phyloP scores from a whole-genome alignment of 2,329 filamentous ascomycete species.

The Nemania abortiva region DNA sequence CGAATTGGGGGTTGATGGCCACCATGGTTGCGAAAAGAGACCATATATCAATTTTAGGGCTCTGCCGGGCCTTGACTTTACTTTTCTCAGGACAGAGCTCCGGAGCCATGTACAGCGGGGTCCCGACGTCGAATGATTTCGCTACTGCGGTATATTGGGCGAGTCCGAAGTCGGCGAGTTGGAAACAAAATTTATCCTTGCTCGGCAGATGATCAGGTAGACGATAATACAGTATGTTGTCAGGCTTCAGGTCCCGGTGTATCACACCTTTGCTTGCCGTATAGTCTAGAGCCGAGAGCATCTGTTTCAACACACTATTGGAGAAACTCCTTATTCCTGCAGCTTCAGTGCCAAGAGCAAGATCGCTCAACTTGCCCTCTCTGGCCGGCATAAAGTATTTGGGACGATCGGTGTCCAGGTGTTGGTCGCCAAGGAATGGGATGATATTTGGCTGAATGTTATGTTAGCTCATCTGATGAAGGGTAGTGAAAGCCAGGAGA shows the following conservation, averaged over 20 bases:
- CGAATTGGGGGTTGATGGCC: neutral
- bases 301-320: neutral
- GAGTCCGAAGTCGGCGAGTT: neutral
- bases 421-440: neutral
- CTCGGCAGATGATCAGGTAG: neutral
- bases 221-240: neutral
- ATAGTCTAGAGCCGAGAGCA: neutral
- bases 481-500: neutral
- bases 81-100: neutral
- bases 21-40: neutral
- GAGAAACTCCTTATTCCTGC: neutral
- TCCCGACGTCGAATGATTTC: neutral
- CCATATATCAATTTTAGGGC: neutral
- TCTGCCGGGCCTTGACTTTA: neutral
- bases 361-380: neutral
- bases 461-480: neutral
- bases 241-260: neutral
- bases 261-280: neutral
- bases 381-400: neutral
- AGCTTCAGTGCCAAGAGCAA: neutral
- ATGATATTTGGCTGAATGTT: slow-evolving; percentile 6
- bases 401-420: neutral
- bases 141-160: neutral
- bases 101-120: neutral
- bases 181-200: neutral